Base-by-base conservation (phyloP, 2,329 filamentous ascomycete genomes). In the Metarhizium anisopliae region DNA sequence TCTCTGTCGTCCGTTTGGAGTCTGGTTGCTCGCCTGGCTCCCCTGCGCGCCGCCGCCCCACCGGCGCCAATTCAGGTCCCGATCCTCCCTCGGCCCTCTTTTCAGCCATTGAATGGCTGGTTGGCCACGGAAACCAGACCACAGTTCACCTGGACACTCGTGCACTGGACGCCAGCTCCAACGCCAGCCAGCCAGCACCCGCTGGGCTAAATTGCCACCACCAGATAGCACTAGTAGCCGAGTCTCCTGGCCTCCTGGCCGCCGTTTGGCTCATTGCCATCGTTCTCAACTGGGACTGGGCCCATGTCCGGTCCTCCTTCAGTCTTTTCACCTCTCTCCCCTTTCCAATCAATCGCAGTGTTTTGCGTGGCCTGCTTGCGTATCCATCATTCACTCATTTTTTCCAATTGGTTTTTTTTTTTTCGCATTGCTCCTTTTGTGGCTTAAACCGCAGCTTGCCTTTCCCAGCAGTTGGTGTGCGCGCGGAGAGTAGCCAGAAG, bases 291-390 rank as follows among this genome's bases (percentile, higher is more conserved):
- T 36, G 32, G 42, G 30, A 20, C 52, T 43, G 35, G n/a, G 59
- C 51, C 32, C 56, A 59, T n/a, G 29, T 50, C 53, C 10, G 32
- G 32, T 11, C 53, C 58, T 58, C 25, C 25, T 25, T 4, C 53
- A 55, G 54, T 59, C 61, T 60, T 60, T 60, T 60, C 56, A 55
- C 50, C 42, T 52, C 55, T 51, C 59, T 43, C 59, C 64, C 58
- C 60, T 58, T 59, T 50, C 25, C 20, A 49, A 30, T 49, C 38
- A 40, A 40, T 16, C 25, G 25, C 16, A 29, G 38, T 25, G 32
- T 47, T 55, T 56, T 50, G 47, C 47, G 16, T 5, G 16, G 8
- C 20, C 18, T 32, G 42, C 10, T 35, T 53, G 25, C 8, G 51
- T 40, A 47, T 36, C 35, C 25, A 42, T 54, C 52, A 40, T 51